Conservation (phyloP, 176 grass and related monocot genomes). For the Oryza punctata region DNA sequence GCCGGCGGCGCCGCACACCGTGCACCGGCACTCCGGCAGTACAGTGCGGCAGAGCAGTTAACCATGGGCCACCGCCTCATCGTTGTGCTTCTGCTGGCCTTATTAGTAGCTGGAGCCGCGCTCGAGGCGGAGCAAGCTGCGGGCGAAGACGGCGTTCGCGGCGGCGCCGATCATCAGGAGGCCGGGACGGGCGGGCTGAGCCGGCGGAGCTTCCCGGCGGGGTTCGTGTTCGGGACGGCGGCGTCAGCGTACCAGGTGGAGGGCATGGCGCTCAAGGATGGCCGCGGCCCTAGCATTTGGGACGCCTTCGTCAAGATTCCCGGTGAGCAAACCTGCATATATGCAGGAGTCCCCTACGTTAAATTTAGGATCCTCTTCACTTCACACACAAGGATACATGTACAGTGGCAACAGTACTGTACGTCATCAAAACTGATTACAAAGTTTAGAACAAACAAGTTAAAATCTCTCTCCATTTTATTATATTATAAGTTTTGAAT, state of each 20-base stretch:
- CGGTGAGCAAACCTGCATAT: slow-evolving; percentile 2
- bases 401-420: no score
- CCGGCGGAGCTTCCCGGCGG: slow-evolving; percentile 45
- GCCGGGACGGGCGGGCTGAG: slow-evolving; percentile 35
- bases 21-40: no score
- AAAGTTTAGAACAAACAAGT: no score
- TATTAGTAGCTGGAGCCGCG: neutral
- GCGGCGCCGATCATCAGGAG: neutral
- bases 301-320: slow-evolving; percentile 44
- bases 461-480: no score
- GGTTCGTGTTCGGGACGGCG: slow-evolving; percentile 53
- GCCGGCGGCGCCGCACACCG: neutral
- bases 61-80: neutral
- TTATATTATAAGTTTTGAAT: no score
- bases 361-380: no score
- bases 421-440: no score
- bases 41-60: neutral
- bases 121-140: neutral
- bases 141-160: neutral
- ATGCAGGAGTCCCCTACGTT: no score
- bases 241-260: slow-evolving; percentile 64
- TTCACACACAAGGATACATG: no score
- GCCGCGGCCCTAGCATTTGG: slow-evolving; percentile 53
- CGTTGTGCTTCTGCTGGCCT: slow-evolving; percentile 1
- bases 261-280: slow-evolving; percentile 57